These are phyloP conservation scores for Aspergillus sp. DNA, from an alignment of 2,329 filamentous ascomycete species.

Conservation along the genomic window DNA sequence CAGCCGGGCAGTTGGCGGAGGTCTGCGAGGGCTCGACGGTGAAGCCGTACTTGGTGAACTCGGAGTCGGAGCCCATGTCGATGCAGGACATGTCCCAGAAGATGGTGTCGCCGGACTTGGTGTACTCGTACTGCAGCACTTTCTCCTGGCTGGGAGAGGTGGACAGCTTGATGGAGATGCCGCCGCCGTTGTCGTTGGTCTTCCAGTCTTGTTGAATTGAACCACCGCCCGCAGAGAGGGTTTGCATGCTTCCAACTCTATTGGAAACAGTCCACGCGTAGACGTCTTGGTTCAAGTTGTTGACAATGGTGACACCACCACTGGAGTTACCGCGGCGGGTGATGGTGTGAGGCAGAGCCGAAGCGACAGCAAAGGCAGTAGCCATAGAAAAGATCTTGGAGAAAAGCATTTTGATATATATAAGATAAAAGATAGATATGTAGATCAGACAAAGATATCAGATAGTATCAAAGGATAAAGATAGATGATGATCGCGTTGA, in stretches of 20 bases:
- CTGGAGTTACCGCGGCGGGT: constrained; percentile 15
- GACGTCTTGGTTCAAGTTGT: constrained; percentile 32
- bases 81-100: constrained; percentile 36
- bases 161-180: constrained; percentile 40
- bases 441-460: neutral
- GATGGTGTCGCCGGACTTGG: constrained; percentile 22
- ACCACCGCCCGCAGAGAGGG: constrained; percentile 27
- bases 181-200: constrained; percentile 34
- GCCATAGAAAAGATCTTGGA: constrained; percentile 29
- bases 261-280: constrained; percentile 39
- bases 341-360: constrained; percentile 25
- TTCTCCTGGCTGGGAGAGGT: constrained; percentile 23
- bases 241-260: constrained; percentile 29
- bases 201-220: constrained; percentile 30
- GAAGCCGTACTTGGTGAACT: constrained; percentile 31
- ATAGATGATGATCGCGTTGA: neutral
- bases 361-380: constrained; percentile 25
- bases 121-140: constrained; percentile 41
- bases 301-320: constrained; percentile 32
- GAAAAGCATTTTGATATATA: constrained; percentile 32
- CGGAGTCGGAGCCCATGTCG: constrained; percentile 23
- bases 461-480: neutral
- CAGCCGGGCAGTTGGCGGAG: constrained; percentile 24
- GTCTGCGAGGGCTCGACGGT: constrained; percentile 24
- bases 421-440: constrained; percentile 1